Base-by-base conservation (phyloP, 768 basidiomycete genomes). In the Trichaptum fuscoviolaceum region DNA sequence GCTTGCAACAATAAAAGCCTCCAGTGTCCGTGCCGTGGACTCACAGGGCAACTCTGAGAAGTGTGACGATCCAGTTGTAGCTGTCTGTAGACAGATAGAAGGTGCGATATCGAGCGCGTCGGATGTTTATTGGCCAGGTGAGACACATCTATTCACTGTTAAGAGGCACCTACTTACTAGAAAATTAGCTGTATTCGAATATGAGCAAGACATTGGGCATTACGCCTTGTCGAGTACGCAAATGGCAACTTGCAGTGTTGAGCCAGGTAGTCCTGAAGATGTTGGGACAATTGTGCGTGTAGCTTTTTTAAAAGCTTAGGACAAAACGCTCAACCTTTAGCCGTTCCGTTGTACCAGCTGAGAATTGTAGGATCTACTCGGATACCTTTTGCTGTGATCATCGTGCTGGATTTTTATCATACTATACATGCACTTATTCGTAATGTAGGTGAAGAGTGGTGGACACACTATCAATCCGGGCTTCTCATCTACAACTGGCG, bases 341-440 rank as follows among this genome's bases (percentile, higher is more conserved):
- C 20, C 20, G 42, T 20, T 10, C 57, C 23, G 23, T 8, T 36
- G 30, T 25, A 23, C 7, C 67, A 88, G 87, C 79, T 88, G 35
- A 70, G 74, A 64, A 81, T 86, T 52, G 65, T 88, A 1, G 82
- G 77, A 1, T 72, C 70, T 18, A 81, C 78, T 0, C 65, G 71
- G 30, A 85, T 83, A 1, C 80, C 85, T 0, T 88, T 89, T 67
- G 87, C 86, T 12, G 87, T 87, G 59, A 17, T 3, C 15, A 61
- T 52, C 20, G 20, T 52, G 42, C 36, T 36, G 63, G n/a, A n/a
- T n/a, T n/a, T 34, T 36, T 30, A 3, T 9, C 57, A 7, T 10
- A 23, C 17, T 60, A 7, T 58, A 23, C 23, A n/a, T 35, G 62
- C 5, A 57, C 25, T 34, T 63, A 30, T 30, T 8, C 30, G 4